Evolutionary conservation across 805 yeast genomes (phyloP).

Genomic region (Teunomyces cretensis): DNA sequence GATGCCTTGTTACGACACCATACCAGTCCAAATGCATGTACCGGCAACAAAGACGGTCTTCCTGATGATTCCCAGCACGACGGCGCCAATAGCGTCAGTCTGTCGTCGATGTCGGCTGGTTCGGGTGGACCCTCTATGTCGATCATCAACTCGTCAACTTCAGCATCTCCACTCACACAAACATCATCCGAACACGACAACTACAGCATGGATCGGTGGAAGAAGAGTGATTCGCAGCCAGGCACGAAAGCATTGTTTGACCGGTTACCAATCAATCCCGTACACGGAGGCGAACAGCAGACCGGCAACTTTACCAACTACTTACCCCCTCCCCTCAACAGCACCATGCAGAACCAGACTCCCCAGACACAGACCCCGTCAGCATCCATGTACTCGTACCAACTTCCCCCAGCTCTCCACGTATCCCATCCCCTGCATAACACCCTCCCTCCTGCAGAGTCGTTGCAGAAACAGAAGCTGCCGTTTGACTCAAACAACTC

Average conservation of each 20-base stretch:
- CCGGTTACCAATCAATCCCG: not conserved
- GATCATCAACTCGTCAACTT: not conserved
- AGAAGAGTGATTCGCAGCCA: not conserved
- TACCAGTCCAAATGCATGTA: slow-evolving; percentile 44
- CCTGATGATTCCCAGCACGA: not conserved
- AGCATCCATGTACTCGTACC: slow-evolving; percentile 6
- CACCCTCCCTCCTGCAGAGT: slow-evolving; percentile 4
- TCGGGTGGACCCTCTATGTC: not conserved
- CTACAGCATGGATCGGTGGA: slow-evolving; percentile 17
- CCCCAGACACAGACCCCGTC: slow-evolving; percentile 4
- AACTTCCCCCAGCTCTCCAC: slow-evolving; percentile 1
- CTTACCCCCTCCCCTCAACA: slow-evolving; percentile 10
- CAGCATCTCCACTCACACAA: slow-evolving; percentile 3
- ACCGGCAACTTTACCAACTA: not conserved
- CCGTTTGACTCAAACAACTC: not conserved
- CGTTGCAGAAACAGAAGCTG: not conserved
- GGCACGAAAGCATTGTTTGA: not conserved
- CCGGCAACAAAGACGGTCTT: not conserved
- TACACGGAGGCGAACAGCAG: not conserved
- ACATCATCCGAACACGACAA: slow-evolving; percentile 8
- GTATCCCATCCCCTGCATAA: not conserved
- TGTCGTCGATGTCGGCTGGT: not conserved
- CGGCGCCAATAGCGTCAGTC: not conserved
- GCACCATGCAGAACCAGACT: not conserved
- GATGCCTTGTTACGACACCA: slow-evolving; percentile 75